Conservation (phyloP, 306 rosid genomes). For the Phaseolus lunatus region DNA sequence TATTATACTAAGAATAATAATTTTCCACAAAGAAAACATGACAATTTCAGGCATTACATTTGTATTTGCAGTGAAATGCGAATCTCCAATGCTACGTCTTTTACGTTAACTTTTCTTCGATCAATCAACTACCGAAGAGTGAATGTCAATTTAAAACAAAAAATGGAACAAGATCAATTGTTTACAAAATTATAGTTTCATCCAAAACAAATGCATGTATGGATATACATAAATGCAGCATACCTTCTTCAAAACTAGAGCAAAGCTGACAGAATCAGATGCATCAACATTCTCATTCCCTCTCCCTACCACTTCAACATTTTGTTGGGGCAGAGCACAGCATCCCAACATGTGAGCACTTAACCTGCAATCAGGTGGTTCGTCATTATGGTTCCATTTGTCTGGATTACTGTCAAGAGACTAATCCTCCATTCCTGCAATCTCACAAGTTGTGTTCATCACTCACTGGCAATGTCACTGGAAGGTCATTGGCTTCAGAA, state of each 20-base stretch:
- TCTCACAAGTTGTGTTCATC: conserved; percentile 53
- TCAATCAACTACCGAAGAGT: conserved; percentile 83
- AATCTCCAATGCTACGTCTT: conserved; percentile 84
- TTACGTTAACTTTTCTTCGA: conserved; percentile 76
- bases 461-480: conserved; percentile 50
- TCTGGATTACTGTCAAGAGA: conserved; percentile 54
- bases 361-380: conserved; percentile 44
- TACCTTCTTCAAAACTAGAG: conserved; percentile 80
- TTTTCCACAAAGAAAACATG: conserved; percentile 5
- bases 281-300: conserved; percentile 56
- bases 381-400: conserved; percentile 55
- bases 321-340: conserved; percentile 54
- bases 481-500: conserved; percentile 55
- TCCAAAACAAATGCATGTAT: conserved; percentile 17
- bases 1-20: conserved; percentile 7
- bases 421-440: conserved; percentile 57
- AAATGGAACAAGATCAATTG: conserved; percentile 34
- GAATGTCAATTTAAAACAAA: conserved; percentile 38
- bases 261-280: conserved; percentile 60
- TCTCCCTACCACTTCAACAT: conserved; percentile 48
- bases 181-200: conserved; percentile 27
- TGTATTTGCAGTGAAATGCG: conserved; percentile 76
- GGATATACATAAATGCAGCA: conserved; percentile 22
- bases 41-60: conserved; percentile 56
- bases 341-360: conserved; percentile 44